A percentile compares a stretch with the other conserved stretches of the same genome.
phyloP scores from a whole-genome alignment of 176 grass and related monocot genomes.

The Thalia dealbata region DNA sequence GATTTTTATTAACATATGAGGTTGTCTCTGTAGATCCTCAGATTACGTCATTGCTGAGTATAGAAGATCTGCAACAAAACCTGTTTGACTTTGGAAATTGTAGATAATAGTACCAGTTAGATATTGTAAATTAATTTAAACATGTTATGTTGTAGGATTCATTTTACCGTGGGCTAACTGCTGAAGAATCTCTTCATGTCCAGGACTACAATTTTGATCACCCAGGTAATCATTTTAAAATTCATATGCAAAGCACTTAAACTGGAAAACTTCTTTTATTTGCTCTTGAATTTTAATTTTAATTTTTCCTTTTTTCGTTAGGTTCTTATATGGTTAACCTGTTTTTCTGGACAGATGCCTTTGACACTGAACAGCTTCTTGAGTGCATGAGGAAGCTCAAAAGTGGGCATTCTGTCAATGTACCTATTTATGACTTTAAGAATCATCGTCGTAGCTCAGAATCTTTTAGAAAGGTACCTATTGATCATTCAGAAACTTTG shows the following conservation, averaged over 20 bases:
- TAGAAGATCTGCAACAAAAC: too few relatives aligned
- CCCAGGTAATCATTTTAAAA: constrained; percentile 51
- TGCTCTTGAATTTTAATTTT: background rate
- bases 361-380: constrained; percentile 95
- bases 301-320: background rate
- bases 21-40: background rate
- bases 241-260: background rate
- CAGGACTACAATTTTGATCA: constrained; percentile 99
- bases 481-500: background rate
- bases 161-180: constrained; percentile 84
- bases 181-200: constrained; percentile 66
- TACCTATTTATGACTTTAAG: constrained; percentile 99
- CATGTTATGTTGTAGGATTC: constrained; percentile 54
- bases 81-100: background rate
- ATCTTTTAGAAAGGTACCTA: constrained; percentile 67
- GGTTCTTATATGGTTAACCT: background rate
- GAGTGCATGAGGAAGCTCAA: constrained; percentile 89
- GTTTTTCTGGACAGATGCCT: constrained; percentile 55
- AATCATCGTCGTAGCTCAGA: constrained; percentile 70
- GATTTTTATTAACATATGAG: background rate
- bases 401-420: constrained; percentile 67
- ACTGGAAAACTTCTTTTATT: background rate
- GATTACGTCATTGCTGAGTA: too few relatives aligned
- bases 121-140: background rate
- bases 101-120: background rate